Evolutionary conservation across 2,329 filamentous ascomycete species (phyloP), one percentile per base, ranked within the genome.

Genomic region (Fusarium sp.): DNA sequence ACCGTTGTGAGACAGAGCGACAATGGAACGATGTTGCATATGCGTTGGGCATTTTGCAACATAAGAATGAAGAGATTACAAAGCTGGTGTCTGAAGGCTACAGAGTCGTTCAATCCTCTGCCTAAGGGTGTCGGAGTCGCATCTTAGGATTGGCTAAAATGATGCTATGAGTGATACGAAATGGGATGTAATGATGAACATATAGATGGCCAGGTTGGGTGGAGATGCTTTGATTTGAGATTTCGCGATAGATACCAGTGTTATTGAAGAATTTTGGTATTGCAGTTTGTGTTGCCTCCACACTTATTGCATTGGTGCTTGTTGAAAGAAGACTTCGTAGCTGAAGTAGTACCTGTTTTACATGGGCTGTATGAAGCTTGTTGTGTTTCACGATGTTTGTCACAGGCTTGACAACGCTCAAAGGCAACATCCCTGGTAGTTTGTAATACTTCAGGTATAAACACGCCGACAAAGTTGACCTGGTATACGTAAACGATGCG

Each of bases 11-110:
- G 80, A 97, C 89, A 54, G 96, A 99, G 84, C 88, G 95, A 73
- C 95, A 98, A 81, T 99, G 96, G 96, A 97, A 96, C 80, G 96
- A 99, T 83, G 95, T 98, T 48, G 94, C 96, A 1, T 99, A 95
- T 85, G 95, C 95, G 7, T 84, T 99, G 68, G 94, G 94, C 6
- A 84, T 98, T 68, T 84, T 99, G 64, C 95, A 95, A 79, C 96
- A 99, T 82, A 97, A 96, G 86, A 96, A 96, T 78, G 94, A 97
- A 79, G 94, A 97, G 51, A 97, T 97, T 65, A 87, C 89, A 67
- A 96, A 95, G 85, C 81, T 92, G 67, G 87, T 97, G 24, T 84
- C 88, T 1, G 93, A 93, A 70, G 94, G 94, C 1, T 96, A 94
- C 84, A 92, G 90, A 81, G 84, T 95, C 58, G 88, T 95, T 53